phyloP scores from a whole-genome alignment of 495 filamentous ascomycete genomes.

The Melanomma pulvis-pyrius region DNA sequence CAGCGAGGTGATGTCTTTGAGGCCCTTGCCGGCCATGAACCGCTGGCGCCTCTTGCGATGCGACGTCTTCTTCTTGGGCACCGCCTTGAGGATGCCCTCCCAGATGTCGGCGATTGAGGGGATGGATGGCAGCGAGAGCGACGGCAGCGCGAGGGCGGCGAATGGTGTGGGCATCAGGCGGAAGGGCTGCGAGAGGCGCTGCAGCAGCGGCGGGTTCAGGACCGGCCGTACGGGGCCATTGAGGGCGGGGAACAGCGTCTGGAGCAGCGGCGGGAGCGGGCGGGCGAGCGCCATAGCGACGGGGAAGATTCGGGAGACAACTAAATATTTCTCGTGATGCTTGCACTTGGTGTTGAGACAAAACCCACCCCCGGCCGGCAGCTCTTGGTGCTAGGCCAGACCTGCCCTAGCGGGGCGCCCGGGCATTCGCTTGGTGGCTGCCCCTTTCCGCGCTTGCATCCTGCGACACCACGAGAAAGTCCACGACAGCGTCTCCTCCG shows the following conservation, averaged over 20 bases:
- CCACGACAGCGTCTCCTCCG: slow-evolving; percentile 27
- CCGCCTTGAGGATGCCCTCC: slow-evolving; percentile 88
- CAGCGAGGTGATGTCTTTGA: slow-evolving; percentile 84
- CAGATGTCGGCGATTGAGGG: slow-evolving; percentile 74
- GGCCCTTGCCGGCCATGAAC: slow-evolving; percentile 89
- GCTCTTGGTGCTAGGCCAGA: slow-evolving; percentile 5
- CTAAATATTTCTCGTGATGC: background rate
- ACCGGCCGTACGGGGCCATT: slow-evolving; percentile 41
- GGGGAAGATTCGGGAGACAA: background rate
- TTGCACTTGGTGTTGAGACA: slow-evolving; percentile 11
- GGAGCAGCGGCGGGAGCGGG: slow-evolving; percentile 39
- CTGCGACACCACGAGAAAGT: slow-evolving; percentile 35
- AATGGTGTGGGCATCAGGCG: slow-evolving; percentile 29
- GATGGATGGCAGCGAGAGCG: slow-evolving; percentile 58
- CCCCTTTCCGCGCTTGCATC: slow-evolving; percentile 38
- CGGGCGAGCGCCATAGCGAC: slow-evolving; percentile 39
- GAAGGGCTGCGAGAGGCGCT: slow-evolving; percentile 35
- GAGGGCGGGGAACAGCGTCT: slow-evolving; percentile 43
- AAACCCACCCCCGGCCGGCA: slow-evolving; percentile 13
- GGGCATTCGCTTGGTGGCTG: slow-evolving; percentile 34
- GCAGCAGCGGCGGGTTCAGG: slow-evolving; percentile 36
- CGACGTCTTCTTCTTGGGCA: slow-evolving; percentile 98
- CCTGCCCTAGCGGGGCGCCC: slow-evolving; percentile 19
- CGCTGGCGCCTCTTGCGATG: slow-evolving; percentile 93
- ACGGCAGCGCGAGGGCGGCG: slow-evolving; percentile 43